Percentiles rank a stretch among this genome's conserved stretches.
These are phyloP conservation scores for Bruguiera parviflora DNA, from an alignment of 345 rosid genomes.

Conservation along the genomic window DNA sequence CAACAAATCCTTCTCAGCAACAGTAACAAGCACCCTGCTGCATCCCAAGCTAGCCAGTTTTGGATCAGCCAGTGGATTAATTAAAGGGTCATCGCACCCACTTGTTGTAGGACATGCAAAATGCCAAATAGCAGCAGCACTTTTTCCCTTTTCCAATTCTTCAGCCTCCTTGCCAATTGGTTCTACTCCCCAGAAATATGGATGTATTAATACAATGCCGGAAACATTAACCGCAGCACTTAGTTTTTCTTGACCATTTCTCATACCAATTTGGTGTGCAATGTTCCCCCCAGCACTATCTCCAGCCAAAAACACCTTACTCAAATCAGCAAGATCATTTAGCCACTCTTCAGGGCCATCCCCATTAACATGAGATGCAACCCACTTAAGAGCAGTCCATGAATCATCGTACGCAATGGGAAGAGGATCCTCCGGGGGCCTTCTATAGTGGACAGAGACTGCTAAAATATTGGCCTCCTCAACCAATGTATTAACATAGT, in stretches of 20 bases:
- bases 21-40: conserved; percentile 9
- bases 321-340: conserved; percentile 8
- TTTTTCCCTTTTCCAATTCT: neutral
- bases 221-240: neutral
- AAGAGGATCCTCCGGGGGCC: conserved; percentile 18
- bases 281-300: conserved; percentile 13
- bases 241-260: neutral
- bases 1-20: conserved; percentile 37
- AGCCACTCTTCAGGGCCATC: conserved; percentile 15
- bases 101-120: conserved; percentile 9
- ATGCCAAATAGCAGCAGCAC: neutral
- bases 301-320: conserved; percentile 1
- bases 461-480: conserved; percentile 6
- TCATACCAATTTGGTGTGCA: conserved; percentile 1
- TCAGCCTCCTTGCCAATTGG: conserved; percentile 12
- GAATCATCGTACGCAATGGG: conserved; percentile 17
- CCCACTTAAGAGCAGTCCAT: conserved; percentile 19
- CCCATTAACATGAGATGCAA: conserved; percentile 9
- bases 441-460: conserved; percentile 17
- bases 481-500: conserved; percentile 5
- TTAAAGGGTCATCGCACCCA: conserved; percentile 16
- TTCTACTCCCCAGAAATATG: conserved; percentile 14
- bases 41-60: conserved; percentile 8
- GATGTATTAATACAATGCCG: conserved; percentile 9
- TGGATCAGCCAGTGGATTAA: conserved; percentile 12